Percentiles rank a stretch among this genome's conserved stretches.
Evolutionary conservation across 192 early-diverging fungal species (phyloP).

Genomic region (Backusella parvicylindrica): DNA sequence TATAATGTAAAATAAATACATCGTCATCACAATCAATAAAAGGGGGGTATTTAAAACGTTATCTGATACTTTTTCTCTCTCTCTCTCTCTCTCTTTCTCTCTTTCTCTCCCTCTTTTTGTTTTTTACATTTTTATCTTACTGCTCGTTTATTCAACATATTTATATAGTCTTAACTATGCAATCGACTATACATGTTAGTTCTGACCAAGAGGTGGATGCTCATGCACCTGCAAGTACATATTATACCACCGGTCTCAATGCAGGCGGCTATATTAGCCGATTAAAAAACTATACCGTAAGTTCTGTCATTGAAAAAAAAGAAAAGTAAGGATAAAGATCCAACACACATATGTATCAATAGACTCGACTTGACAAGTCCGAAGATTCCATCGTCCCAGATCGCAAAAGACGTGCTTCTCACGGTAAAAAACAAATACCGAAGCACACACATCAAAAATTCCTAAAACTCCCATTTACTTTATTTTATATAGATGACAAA

Average conservation of each 20-base stretch:
- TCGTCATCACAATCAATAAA: not conserved
- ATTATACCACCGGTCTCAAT: constrained; percentile 31
- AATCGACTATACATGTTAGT: not conserved
- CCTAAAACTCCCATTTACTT: not conserved
- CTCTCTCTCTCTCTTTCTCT: not conserved
- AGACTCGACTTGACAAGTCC: not conserved
- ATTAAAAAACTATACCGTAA: constrained; percentile 18
- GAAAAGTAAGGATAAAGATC: not conserved
- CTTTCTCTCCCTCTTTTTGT: not conserved
- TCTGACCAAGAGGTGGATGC: constrained; percentile 16
- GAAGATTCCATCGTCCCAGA: not conserved
- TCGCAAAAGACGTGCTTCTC: constrained; percentile 22
- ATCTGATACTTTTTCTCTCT: not conserved
- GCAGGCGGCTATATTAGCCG: constrained; percentile 15
- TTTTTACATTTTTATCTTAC: not conserved
- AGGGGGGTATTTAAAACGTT: not conserved
- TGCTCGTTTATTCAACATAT: not conserved
- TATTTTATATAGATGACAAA: constrained; percentile 31
- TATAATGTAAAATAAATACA: not conserved
- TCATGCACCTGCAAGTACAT: constrained; percentile 29
- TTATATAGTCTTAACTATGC: not conserved
- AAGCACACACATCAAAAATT: not conserved
- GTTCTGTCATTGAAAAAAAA: not conserved
- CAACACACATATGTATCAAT: not conserved
- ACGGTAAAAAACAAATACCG: constrained; percentile 14